Base-by-base conservation (phyloP, 2,329 filamentous ascomycete genomes). In the Shiraia sp. region DNA sequence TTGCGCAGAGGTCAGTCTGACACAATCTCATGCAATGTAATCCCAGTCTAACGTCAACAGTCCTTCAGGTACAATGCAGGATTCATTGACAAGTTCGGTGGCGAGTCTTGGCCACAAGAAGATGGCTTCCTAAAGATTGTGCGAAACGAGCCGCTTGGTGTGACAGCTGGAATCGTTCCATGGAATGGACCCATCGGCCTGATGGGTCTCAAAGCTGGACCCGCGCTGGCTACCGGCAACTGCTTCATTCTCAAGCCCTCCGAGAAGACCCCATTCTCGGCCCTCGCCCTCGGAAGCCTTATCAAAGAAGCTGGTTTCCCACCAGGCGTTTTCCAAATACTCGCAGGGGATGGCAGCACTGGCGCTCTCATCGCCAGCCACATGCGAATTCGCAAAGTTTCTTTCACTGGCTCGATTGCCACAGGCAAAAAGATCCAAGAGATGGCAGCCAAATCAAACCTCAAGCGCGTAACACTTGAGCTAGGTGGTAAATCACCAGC, bases 51-150 rank as follows among this genome's bases (percentile, higher is more conserved):
- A 36, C 27, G 13, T 13, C 6, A 12, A 24, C 30, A 61, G 52
- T 46, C 54, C 10, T 68, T 66, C 48, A 45, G 51, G 45, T 72
- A 73, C 53, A 66, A 66, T 27, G 63, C 61, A 14, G 63, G 61
- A 6, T 66, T 59, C 47, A 62, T 63, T 31, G 63, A 66, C 40
- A 66, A 66, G 45, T 60, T 63, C 15, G 59, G 57, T 9, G 64
- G 64, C 31, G 60, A 66, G 39, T 61, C 60, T 2, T 66, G 65
- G 51, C 72, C 74, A 4, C 65, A 72, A 47, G 75, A 73, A 19
- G 72, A 75, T 47, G 75, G 75, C 2, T 75, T 77, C 53, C 55
- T 73, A 34, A 68, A 69, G 36, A 68, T 62, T 23, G 68, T 70
- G 0, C 68, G 69, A 33, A 72, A 72, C 39, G 70, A 74, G 49